Evolutionary conservation across 2,329 filamentous ascomycete genomes (phyloP), one percentile per base, ranked within the genome.

Genomic region (Chalara sp.): DNA sequence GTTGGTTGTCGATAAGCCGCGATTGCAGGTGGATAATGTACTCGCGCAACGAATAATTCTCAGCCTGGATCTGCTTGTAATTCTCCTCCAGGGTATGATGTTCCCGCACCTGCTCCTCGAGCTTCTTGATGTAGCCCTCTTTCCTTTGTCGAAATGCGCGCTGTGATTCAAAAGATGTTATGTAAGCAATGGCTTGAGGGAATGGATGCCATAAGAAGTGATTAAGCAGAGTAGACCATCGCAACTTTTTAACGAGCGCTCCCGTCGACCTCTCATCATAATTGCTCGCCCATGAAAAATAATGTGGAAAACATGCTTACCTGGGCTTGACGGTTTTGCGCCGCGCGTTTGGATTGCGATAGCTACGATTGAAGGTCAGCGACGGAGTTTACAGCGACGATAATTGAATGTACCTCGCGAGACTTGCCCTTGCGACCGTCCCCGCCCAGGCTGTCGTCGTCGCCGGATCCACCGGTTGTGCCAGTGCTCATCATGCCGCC

Each of bases 71-170:
- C n/a, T 78, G 73, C 68, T 95, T 93, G 69, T 81, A 89, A 50
- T 80, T 81, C 56, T 87, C 80, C 58, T 90, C 87, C 69, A 96
- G 80, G 13, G 82, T 78, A 59, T 81, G 78, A 58, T 83, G 87
- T 32, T 93, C 88, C 62, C 89, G 84, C 47, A 96, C 89, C 67
- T 97, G 89, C 65, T 93, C 87, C 70, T 99, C 93, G 6, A 99
- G 79, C 68, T 95, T 95, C 74, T 95, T 95, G 69, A 99, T 99
- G 68, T 99, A 96, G 44, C 89, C 88, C 70, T 99, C 93, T 68
- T 99, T 99, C 56, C 93, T 87, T 72, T 97, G 91, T 41, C 93
- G 88, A 71, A 99, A 99, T 41, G 93, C 93, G 67, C 93, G 83
- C 92, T 99, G 63, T 68, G 58, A 28, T 8, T 13, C 28, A 50